A percentile compares a stretch with the other conserved stretches of the same genome.
phyloP scores from a whole-genome alignment of 164 flowering plant species.

The Vitis riparia region DNA sequence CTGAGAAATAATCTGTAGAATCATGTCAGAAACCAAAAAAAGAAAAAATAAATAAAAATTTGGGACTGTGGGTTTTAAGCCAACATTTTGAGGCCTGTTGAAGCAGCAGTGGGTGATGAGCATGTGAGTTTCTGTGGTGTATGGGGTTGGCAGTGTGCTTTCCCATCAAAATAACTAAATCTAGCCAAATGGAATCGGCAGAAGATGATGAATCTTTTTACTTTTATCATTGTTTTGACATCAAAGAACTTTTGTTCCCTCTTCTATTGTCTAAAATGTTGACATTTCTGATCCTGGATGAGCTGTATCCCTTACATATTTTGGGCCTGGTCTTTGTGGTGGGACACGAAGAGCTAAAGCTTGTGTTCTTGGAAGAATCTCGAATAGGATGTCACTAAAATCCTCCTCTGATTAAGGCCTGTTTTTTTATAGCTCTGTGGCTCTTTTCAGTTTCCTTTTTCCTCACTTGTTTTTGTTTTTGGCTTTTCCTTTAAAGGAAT shows the following conservation, averaged over 20 bases:
- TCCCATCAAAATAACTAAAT: not conserved
- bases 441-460: no score
- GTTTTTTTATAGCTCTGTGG: not conserved
- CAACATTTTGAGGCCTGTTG: no score
- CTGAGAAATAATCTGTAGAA: no score
- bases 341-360: not conserved
- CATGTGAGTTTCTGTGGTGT: no score
- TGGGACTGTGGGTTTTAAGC: no score
- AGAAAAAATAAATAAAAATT: no score
- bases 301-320: not conserved
- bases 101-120: no score
- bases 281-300: not conserved
- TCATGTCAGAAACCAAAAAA: no score
- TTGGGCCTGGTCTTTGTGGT: not conserved
- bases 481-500: no score
- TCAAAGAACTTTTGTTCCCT: not conserved
- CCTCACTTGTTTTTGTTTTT: no score
- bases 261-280: not conserved
- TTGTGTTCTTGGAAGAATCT: not conserved
- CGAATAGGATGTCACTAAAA: not conserved
- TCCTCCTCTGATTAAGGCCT: not conserved
- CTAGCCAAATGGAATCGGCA: not conserved
- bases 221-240: not conserved
- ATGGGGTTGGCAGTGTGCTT: not conserved
- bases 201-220: not conserved